Base-by-base conservation (phyloP, 108 stramenopile species). In the Fragilaria radians region DNA sequence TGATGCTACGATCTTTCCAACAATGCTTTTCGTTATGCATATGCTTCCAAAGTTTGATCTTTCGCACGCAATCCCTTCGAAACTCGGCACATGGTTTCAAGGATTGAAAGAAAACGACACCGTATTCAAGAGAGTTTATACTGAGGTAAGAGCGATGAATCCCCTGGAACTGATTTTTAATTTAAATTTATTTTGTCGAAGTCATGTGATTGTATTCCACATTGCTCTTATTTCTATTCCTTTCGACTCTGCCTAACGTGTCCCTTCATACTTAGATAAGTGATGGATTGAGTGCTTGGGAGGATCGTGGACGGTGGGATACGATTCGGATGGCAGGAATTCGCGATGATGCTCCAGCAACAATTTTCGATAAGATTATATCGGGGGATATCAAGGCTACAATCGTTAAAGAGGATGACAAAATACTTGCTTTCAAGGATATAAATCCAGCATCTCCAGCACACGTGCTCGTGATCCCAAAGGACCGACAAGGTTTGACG, bases 401-500 rank as follows among this genome's bases (percentile, higher is more conserved):
- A 21, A 72, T 95, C 52, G 96, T 99, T 31, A 85, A 89, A 69
- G 86, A 97, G 52, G 94, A 98, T 65, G 96, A 97, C 47, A 77
- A 86, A 55, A 81, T 95, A 54, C 48, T 97, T 5, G 99, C 99
- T 2, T 99, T 99, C 77, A 79, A 79, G 31, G 97, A 98, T 79
- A 96, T 98, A 62, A 85, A 78, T 55, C 96, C 97, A 0, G 73
- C 86, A 46, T 96, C 93, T 28, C 97, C 97, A 4, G 91, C 82
- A 4, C 99, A 98, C 75, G 77, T 98, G 32, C 64, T 99, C 65
- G 86, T 99, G 7, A 98, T 99, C 61, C 99, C 99, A 18, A 99
- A 98, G 77, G 81, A 93, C 73, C 68, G 95, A 4, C 75, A 80
- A 56, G 96, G 95, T 4, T 67, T 99, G 52, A 86, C 94, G 0